Percentiles rank a stretch among this genome's conserved stretches.
Evolutionary conservation across 2,329 filamentous ascomycete genomes (phyloP).

Genomic region (Botrytis tulipae): DNA sequence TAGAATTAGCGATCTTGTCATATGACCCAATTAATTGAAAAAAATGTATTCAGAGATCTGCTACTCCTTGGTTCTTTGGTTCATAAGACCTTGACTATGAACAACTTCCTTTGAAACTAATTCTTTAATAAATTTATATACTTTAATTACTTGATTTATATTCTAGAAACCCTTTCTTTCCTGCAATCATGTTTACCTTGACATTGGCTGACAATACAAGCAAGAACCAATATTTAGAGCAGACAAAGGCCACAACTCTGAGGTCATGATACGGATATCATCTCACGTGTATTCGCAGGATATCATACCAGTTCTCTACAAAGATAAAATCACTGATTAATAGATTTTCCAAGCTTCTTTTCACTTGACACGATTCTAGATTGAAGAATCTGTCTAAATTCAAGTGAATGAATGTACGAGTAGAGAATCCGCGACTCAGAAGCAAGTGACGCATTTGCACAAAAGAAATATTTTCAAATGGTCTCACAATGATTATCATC

Average conservation of each 20-base stretch:
- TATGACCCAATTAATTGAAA: not conserved
- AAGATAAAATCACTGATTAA: not conserved
- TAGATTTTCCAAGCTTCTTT: accelerated
- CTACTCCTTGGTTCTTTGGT: not conserved
- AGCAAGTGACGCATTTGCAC: not conserved
- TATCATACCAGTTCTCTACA: not conserved
- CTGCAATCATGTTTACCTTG: not conserved
- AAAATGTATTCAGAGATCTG: too few relatives aligned
- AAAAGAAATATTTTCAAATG: accelerated
- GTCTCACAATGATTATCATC: not conserved
- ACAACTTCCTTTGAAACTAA: accelerated
- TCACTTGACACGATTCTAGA: not conserved
- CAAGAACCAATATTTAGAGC: not conserved
- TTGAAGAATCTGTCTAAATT: too few relatives aligned
- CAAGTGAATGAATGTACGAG: not conserved
- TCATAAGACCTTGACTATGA: not conserved
- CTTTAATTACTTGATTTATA: too few relatives aligned
- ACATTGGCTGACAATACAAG: not conserved
- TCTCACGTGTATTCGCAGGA: not conserved
- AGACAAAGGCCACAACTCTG: not conserved
- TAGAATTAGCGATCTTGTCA: accelerated
- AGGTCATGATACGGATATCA: not conserved
- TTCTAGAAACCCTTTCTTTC: not conserved
- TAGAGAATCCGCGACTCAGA: not conserved
- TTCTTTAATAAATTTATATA: too few relatives aligned